Conservation (phyloP, 306 rosid species). For the Vachellia collinsii region DNA sequence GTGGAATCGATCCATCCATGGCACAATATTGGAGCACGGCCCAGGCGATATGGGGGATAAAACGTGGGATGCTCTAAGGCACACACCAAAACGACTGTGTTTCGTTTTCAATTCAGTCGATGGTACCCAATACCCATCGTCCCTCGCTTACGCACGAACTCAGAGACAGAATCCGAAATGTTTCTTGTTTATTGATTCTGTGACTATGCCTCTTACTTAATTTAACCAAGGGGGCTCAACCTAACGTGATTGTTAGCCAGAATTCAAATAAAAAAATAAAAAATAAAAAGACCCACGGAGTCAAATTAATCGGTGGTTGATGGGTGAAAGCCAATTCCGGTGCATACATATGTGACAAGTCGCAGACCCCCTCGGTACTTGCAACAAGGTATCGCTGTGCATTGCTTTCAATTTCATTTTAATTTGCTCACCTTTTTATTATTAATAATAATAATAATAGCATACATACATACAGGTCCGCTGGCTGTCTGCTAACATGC, state of each 20-base stretch:
- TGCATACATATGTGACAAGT: not conserved
- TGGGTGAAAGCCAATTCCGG: not conserved
- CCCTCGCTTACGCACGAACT: not conserved
- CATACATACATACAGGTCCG: no score
- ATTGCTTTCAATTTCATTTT: conserved; percentile 1
- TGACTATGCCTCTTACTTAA: no score
- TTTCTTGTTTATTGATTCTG: no score
- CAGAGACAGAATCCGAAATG: not conserved
- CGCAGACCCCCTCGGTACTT: conserved; percentile 43
- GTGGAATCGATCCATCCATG: not conserved
- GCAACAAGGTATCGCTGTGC: conserved; percentile 34
- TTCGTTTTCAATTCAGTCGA: not conserved
- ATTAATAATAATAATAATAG: no score
- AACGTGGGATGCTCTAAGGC: not conserved
- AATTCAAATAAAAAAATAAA: not conserved
- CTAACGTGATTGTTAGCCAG: not conserved
- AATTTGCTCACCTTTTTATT: conserved; percentile 24
- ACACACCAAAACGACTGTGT: not conserved
- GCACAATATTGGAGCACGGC: not conserved
- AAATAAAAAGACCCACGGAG: no score
- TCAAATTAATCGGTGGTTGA: not conserved
- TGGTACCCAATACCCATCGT: no score
- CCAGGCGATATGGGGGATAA: not conserved
- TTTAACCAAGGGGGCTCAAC: not conserved
- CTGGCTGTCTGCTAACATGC: not conserved